Evolutionary conservation across 495 filamentous ascomycete species (phyloP), one percentile per base, ranked within the genome.

Genomic region (Immersiella caudata): DNA sequence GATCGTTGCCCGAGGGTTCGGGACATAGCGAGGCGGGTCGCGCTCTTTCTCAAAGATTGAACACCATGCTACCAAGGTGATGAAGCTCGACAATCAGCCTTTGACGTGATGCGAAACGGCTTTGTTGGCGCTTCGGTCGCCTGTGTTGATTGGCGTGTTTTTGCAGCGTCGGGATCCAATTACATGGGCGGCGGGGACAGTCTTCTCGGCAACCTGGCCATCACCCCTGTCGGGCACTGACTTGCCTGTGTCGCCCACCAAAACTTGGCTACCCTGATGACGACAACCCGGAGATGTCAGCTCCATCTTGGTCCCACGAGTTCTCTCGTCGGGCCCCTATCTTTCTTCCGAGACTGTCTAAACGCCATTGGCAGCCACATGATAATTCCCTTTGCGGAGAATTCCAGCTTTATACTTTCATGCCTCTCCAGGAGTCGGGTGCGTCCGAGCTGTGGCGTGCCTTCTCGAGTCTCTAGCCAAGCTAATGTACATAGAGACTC

Each of bases 101-200:
- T 11, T 26, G 57, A 60, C 11, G 20, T 60, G 57, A 21, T 22
- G 57, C 16, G 29, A 25, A 14, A 36, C 26, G 29, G 27, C 26
- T 60, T n/a, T 60, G 57, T 33, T 14, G 57, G 29, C 57, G 21
- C 26, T 21, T 24, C 29, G 57, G 26, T 33, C 20, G 57, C n/a
- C 26, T 16, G 6, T 40, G 26, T 60, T 21, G 26, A 26, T 60
- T 60, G 57, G 57, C 57, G 57, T 60, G 29, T 60, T 60, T 59
- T 60, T 60, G 57, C 57, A 14, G 57, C 21, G 20, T 26, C 27
- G 24, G 57, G 57, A 14, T 40, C 8, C 9, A 60, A 21, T 29
- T 60, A 8, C n/a, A 29, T 29, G 25, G 57, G 57, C 40, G 57
- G 57, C 40, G 40, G 57, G n/a, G 57, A 55, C 21, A 11, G 2